Evolutionary conservation across 257 asterid genomes (phyloP).

Genomic region (Pogostemon cablin): DNA sequence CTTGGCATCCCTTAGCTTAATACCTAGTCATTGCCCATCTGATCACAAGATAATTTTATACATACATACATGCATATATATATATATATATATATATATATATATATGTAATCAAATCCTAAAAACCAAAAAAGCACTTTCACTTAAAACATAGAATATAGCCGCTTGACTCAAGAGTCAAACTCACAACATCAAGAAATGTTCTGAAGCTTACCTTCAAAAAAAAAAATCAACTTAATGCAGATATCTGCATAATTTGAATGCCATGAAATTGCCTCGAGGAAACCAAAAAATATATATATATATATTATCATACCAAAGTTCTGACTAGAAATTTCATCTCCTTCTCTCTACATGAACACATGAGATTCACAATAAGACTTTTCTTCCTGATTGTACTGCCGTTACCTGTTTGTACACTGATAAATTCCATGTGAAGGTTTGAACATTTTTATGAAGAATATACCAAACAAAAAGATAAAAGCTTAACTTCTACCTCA

Average conservation of each 20-base stretch:
- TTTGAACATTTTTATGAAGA: slow-evolving; percentile 30
- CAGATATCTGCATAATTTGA: slow-evolving; percentile 29
- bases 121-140: no score
- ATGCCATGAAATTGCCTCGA: slow-evolving; percentile 20
- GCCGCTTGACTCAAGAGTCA: background rate
- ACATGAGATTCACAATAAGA: slow-evolving; percentile 79
- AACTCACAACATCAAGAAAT: slow-evolving; percentile 4
- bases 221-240: background rate
- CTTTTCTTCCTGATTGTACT: slow-evolving; percentile 76
- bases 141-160: no score
- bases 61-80: background rate
- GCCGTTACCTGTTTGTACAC: slow-evolving; percentile 92
- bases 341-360: slow-evolving; percentile 94
- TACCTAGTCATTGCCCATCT: slow-evolving; percentile 9
- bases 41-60: slow-evolving; percentile 19
- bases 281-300: slow-evolving; percentile 17
- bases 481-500: slow-evolving; percentile 2
- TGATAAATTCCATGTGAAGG: slow-evolving; percentile 54
- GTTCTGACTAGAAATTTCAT: slow-evolving; percentile 89
- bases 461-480: slow-evolving; percentile 21
- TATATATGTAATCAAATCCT: no score
- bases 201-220: background rate
- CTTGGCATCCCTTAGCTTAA: slow-evolving; percentile 12
- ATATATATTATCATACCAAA: slow-evolving; percentile 54
- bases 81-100: no score